A percentile compares a stretch with the other conserved stretches of the same genome.
These are phyloP conservation scores for Gynandropsis gynandra DNA, from an alignment of 345 rosid genomes.

Conservation along the genomic window DNA sequence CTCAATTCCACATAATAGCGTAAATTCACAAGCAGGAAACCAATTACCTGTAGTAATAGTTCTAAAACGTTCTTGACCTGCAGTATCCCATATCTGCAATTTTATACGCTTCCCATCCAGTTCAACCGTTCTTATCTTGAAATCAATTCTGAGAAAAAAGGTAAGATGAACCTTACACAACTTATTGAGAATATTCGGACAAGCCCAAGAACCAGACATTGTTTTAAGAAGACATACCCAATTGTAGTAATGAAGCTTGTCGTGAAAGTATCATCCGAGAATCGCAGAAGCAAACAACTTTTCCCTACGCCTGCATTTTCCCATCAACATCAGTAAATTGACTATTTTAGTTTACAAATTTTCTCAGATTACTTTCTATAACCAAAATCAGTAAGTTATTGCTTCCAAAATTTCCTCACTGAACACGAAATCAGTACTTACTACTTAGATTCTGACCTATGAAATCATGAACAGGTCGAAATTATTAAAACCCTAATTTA, in stretches of 20 bases:
- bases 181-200: conserved; percentile 1
- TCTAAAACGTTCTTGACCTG: conserved; percentile 86
- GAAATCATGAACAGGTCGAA: neutral
- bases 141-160: conserved; percentile 41
- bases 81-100: conserved; percentile 85
- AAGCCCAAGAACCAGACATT: neutral
- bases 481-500: conserved; percentile 16
- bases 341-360: neutral
- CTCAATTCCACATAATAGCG: neutral
- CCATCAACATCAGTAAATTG: neutral
- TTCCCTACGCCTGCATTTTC: conserved; percentile 74
- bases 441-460: neutral
- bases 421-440: neutral
- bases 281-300: conserved; percentile 88
- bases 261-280: conserved; percentile 89
- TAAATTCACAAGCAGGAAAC: neutral
- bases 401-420: neutral
- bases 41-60: conserved; percentile 64
- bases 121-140: conserved; percentile 61
- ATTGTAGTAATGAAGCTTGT: conserved; percentile 91
- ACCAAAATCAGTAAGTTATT: neutral
- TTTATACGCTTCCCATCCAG: conserved; percentile 72
- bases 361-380: neutral
- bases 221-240: conserved; percentile 40
- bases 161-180: neutral